Evolutionary conservation across 169 alveolate genomes (phyloP), one percentile per base, ranked within the genome.

Genomic region (Plasmodium adleri): DNA sequence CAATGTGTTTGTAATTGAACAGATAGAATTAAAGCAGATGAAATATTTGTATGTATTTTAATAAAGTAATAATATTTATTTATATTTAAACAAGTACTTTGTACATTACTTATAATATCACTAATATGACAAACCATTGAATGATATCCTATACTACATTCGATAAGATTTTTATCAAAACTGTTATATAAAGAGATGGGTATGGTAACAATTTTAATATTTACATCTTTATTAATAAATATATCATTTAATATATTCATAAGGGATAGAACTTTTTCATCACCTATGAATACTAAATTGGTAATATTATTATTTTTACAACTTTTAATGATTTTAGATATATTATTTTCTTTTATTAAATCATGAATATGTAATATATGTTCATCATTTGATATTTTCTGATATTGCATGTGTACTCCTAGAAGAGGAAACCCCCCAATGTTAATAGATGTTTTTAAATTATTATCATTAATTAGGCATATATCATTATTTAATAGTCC

Each of bases 121-220:
- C 88, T 75, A 5, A 75, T 62, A 4, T 50, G 62, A 20, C 47
- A 17, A 60, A 75, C 45, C 67, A 63, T 75, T 26, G 88, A 62
- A 20, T 75, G 88, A 22, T 75, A 75, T 7, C 88, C 88, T 2
- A 75, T 62, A 56, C 88, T 75, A 43, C 88, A 75, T 13, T 75
- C 88, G 7, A 75, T 45, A 15, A 75, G 24, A 45, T 75, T 62
- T 75, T 20, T 62, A 32, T 60, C 59, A 52, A 62, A 75, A 52
- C 88, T 75, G 3, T 75, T 75, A 56, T 75, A 75, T 45, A 60
- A 17, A 20, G 88, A 75, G 7, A 60, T 66, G n/a, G 88, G 88
- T 12, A 75, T 66, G 2, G 88, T 20, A n/a, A 52, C 39, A 15
- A 75, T 75, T 62, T 62, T 62, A 22, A 75, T 63, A 32, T 75